phyloP scores from a whole-genome alignment of 345 rosid genomes.

The Acer yangbiense region DNA sequence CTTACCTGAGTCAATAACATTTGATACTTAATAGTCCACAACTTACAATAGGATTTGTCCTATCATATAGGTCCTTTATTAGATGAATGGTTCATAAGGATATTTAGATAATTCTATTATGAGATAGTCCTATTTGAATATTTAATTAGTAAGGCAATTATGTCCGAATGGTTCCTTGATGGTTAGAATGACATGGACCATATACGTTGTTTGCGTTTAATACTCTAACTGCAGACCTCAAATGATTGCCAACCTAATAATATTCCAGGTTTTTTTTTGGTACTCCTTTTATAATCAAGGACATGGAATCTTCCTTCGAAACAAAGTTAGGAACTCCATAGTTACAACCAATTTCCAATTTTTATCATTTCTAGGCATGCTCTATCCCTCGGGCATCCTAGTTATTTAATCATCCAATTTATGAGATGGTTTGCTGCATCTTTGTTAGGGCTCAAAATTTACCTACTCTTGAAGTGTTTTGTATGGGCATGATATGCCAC shows the following conservation, averaged over 20 bases:
- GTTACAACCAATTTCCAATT: too few species aligned
- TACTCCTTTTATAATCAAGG: background rate
- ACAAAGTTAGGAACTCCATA: too few species aligned
- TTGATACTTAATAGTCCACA: background rate
- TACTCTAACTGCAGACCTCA: background rate
- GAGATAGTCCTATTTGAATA: background rate
- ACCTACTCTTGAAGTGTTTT: background rate
- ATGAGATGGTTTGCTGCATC: background rate
- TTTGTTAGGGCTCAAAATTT: background rate
- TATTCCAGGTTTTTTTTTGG: background rate
- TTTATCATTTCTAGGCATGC: too few species aligned
- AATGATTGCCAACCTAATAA: background rate
- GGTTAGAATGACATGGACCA: background rate
- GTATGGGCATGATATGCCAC: background rate
- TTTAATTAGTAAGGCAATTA: background rate
- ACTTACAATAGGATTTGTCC: background rate
- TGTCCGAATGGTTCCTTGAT: background rate
- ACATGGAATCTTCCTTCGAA: background rate
- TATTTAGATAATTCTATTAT: background rate
- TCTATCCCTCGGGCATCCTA: too few species aligned
- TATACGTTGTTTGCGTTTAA: background rate
- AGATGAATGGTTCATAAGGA: conserved; percentile 8
- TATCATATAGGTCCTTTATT: background rate
- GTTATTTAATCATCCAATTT: too few species aligned
- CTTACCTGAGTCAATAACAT: background rate